Base-by-base conservation (phyloP, 2,329 filamentous ascomycete genomes). In the Penicillium hordei region DNA sequence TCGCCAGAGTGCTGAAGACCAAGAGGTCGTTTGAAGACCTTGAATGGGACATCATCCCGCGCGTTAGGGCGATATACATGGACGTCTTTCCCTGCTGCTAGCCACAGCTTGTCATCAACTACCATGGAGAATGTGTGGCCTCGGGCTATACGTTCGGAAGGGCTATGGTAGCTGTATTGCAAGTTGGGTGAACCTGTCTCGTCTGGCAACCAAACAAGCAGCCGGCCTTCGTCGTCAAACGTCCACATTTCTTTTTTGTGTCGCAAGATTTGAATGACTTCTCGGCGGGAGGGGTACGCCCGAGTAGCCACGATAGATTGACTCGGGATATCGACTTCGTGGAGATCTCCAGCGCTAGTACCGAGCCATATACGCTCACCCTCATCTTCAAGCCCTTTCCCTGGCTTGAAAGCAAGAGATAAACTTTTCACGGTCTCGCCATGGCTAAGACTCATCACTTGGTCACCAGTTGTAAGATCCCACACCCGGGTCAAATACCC, bases 191-290 rank as follows among this genome's bases (percentile, higher is more conserved):
- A 82, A 0, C 89, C 88, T 6, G 84, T 84, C 45, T 85, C 82
- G 66, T 92, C 90, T 4, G 93, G 88, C 1, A 86, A 87, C 94
- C 94, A 99, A 5, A 97, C 84, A 64, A 91, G 87, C 15, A 99
- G 78, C 45, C 89, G 90, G 12, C 94, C 94, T 46, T 89, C 86
- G 62, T 97, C 93, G 71, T 97, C 94, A 48, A 99, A 75, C 0
- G 93, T 93, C 94, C 94, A 99, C 72, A 99, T 85, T 68, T 97
- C 90, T 64, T 91, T 91, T 61, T 86, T 88, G 72, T 95, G 89
- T 39, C 94, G 86, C 70, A 91, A 89, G 42, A 99, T 96, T 66
- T 87, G 91, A 62, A 90, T 84, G 50, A 99, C 84, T 65, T 96
- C 90, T 60, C 86, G 83, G 42, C 90, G 86, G 8, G 87, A 86